Evolutionary conservation across 306 rosid species (phyloP).

Genomic region (Trifolium repens): DNA sequence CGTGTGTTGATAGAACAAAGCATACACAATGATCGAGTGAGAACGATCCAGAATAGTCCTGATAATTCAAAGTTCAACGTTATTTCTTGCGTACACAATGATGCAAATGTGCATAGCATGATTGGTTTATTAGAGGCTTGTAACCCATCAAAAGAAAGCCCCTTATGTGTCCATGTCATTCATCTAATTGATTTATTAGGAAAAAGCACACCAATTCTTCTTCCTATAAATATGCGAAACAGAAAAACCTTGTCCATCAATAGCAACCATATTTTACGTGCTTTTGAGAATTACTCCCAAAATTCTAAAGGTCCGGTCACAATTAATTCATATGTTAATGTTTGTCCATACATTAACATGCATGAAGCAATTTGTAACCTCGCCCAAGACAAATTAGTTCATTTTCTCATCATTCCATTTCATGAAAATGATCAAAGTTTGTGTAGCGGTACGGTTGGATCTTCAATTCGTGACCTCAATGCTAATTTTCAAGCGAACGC

Average conservation of each 20-base stretch:
- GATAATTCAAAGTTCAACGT: slow-evolving; percentile 27
- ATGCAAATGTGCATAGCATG: slow-evolving; percentile 47
- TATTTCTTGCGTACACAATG: slow-evolving; percentile 49
- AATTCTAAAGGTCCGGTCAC: slow-evolving; percentile 47
- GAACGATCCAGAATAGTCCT: slow-evolving; percentile 40
- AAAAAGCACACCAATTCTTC: slow-evolving; percentile 43
- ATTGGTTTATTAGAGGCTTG: slow-evolving; percentile 53
- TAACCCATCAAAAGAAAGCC: slow-evolving; percentile 41
- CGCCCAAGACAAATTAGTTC: slow-evolving; percentile 27
- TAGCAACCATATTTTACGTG: slow-evolving; percentile 50
- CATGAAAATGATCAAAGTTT: slow-evolving; percentile 33
- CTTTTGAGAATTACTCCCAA: slow-evolving; percentile 54
- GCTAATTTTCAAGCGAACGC: slow-evolving; percentile 34
- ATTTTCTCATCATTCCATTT: slow-evolving; percentile 54
- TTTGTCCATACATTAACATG: slow-evolving; percentile 56
- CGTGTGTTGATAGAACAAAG: not conserved
- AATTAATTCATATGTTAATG: slow-evolving; percentile 43
- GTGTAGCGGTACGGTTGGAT: not conserved
- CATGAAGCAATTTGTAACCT: slow-evolving; percentile 50
- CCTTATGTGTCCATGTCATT: slow-evolving; percentile 43
- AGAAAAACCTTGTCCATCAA: slow-evolving; percentile 4
- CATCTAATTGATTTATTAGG: slow-evolving; percentile 54
- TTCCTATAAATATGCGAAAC: slow-evolving; percentile 37
- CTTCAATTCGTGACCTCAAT: slow-evolving; percentile 44
- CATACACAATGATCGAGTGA: not conserved